Evolutionary conservation across 2,329 filamentous ascomycete species (phyloP), one percentile per base, ranked within the genome.

Genomic region (Pyrenochaeta sp.): DNA sequence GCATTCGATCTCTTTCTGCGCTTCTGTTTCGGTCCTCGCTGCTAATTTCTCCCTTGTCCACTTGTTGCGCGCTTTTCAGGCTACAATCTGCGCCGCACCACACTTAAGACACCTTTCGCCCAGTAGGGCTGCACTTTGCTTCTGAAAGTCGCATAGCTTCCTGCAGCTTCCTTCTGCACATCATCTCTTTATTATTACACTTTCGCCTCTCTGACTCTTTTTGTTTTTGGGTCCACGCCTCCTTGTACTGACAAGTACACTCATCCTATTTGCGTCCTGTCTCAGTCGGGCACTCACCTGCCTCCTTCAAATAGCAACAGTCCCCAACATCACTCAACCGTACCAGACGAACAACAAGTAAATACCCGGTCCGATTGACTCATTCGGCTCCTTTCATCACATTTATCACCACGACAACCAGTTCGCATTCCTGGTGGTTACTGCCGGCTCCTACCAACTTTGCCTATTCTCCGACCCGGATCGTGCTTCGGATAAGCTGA

Each of bases 31-130:
- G 52, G 50, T 59, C 24, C 56, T 62, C 34, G 53, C 50, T 65
- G 48, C 44, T 59, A 58, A 55, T 59, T 57, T 59, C 54, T 51
- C 47, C 58, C 57, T 55, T 52, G 64, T 61, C 66, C 63, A 64
- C 54, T 66, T 50, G 52, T 65, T 66, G 67, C 61, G 57, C 61
- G 49, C 62, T 63, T 65, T 64, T 71, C 71, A 75, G 73, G 72
- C 73, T 75, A 62, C 73, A 71, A 52, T 68, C 66, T 61, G 60
- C 61, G 59, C 67, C 62, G 55, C 61, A 63, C 59, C 59, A 50
- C 66, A 68, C 69, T 68, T 71, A 73, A 73, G 67, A 58, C 63
- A 54, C 48, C 50, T 61, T 50, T 53, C 53, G 62, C 59, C 69
- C 67, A 61, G 65, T 63, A 69, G 57, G 59, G 64, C 66, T 68